Conservation (phyloP, 2,329 filamentous ascomycete species). For the Fusarium vanettenii region DNA sequence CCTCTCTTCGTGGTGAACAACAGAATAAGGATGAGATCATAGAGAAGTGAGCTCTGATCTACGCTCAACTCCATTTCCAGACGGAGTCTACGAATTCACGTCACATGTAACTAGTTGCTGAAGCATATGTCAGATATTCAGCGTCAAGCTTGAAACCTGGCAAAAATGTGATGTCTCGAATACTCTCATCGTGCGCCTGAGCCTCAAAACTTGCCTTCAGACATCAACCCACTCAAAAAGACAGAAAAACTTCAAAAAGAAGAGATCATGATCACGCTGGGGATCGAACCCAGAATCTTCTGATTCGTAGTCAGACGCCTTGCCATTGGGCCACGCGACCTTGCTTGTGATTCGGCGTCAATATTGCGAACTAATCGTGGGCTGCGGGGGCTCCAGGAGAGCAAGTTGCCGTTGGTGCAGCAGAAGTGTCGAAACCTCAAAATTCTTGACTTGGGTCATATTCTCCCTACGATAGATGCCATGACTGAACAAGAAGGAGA, state of each 20-base stretch:
- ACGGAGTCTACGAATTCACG: no score
- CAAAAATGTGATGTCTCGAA: neutral
- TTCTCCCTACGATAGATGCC: no score
- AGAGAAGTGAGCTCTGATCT: neutral
- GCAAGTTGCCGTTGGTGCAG: no score
- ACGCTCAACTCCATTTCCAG: neutral
- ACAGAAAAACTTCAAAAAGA: neutral
- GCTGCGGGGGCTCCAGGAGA: neutral
- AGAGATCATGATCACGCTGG: slow-evolving; percentile 31
- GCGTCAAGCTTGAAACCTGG: no score
- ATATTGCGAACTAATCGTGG: neutral
- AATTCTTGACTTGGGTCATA: no score
- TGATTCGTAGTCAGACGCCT: slow-evolving; percentile 51
- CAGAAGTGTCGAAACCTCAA: no score
- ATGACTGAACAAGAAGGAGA: no score
- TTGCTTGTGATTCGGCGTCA: neutral
- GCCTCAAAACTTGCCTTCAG: neutral
- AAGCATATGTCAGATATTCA: neutral
- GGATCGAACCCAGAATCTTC: slow-evolving; percentile 49
- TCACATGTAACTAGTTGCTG: neutral
- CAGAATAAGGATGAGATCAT: neutral
- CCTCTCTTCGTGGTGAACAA: neutral
- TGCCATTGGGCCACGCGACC: slow-evolving; percentile 47
- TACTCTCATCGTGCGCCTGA: neutral
- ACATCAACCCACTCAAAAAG: neutral